Evolutionary conservation across 768 basidiomycete species (phyloP).

Genomic region (Suillus fuscotomentosus): DNA sequence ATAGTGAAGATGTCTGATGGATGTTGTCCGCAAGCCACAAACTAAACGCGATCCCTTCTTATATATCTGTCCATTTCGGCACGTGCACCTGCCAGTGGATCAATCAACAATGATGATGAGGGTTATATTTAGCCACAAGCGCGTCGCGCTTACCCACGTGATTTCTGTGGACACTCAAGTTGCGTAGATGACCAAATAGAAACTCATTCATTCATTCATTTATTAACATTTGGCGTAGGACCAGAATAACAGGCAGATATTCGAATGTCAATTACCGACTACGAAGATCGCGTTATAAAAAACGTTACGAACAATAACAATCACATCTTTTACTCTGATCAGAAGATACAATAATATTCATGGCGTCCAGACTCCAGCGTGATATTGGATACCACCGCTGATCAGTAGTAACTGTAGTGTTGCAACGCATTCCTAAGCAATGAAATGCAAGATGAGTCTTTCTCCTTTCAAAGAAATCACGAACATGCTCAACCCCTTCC

Average conservation of each 20-base stretch:
- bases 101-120: conserved; percentile 6
- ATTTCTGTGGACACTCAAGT: not conserved
- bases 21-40: not conserved
- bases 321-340: not conserved
- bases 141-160: conserved; percentile 10
- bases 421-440: too few relatives aligned
- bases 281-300: not conserved
- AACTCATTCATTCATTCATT: too few relatives aligned
- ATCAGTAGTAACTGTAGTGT: too few relatives aligned
- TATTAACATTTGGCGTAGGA: not conserved
- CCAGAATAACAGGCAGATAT: not conserved
- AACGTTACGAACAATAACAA: not conserved
- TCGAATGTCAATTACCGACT: not conserved
- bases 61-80: not conserved
- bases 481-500: not conserved
- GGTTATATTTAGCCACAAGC: conserved; percentile 2
- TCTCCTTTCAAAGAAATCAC: not conserved
- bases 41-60: not conserved
- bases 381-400: too few relatives aligned
- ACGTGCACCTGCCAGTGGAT: not conserved
- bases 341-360: not conserved
- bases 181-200: too few relatives aligned
- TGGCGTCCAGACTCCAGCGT: not conserved
- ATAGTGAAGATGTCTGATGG: not conserved
- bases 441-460: too few relatives aligned